Evolutionary conservation across 106 monocot species (phyloP), one percentile per base, ranked within the genome.

Genomic region (Iris macrosiphon): DNA sequence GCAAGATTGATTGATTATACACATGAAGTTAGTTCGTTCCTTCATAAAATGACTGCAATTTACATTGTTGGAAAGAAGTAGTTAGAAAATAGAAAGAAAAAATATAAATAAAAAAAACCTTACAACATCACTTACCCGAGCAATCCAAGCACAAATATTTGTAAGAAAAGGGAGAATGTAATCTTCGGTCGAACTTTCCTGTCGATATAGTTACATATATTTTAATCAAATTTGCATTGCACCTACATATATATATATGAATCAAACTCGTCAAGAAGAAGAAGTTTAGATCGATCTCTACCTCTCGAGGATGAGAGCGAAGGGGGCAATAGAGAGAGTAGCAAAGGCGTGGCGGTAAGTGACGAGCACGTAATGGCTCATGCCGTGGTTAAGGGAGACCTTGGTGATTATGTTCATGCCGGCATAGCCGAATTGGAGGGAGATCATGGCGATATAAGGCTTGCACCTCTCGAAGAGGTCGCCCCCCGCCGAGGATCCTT

Each of bases 261-360:
- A 3, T 45, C 4, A 12, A n/a, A n/a, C n/a, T n/a, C n/a, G n/a
- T n/a, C n/a, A n/a, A n/a, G n/a, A n/a, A n/a, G n/a, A n/a, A n/a
- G n/a, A n/a, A n/a, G n/a, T n/a, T n/a, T n/a, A 27, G 26, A 29
- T 14, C 2, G 6, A 27, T 24, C 26, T 7, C 9, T 59, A 83
- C 83, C 84, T 79, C 40, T 84, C 84, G 0, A 84, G 79, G 2
- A 84, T 27, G 49, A 84, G 60, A 14, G 84, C 84, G 32, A 79
- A 84, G 6, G 84, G 84, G 28, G 84, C 84, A 39, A 84, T 84
- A 15, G 75, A 75, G 8, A 84, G 25, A 46, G 84, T 71, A 12
- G 84, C 84, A 44, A 84, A 79, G 23, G 84, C 84, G 56, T 84
- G 84, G 44, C 84, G 79, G 33, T 84, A 84, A 31, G 75, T 79